These are phyloP conservation scores for Gliomastix tumulicola DNA, from an alignment of 2,329 filamentous ascomycete genomes.

Conservation along the genomic window DNA sequence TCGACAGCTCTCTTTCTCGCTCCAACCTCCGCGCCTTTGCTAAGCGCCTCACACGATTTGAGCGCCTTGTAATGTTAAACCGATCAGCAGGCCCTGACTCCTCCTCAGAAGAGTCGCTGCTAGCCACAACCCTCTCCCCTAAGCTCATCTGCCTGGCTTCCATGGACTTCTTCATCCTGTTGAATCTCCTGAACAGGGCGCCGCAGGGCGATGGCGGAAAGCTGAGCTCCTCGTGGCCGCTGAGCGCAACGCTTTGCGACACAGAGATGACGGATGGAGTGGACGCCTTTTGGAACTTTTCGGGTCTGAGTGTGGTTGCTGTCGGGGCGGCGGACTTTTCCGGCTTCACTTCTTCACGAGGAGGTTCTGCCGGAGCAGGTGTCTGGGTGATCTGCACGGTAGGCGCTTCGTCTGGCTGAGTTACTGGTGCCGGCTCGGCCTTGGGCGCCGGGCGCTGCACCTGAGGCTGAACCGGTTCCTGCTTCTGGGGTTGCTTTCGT, in stretches of 20 bases:
- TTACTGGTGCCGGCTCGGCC: neutral
- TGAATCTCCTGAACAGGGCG: neutral
- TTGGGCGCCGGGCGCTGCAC: neutral
- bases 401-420: neutral
- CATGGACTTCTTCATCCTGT: neutral
- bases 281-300: neutral
- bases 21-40: too few species aligned
- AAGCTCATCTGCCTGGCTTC: too few species aligned
- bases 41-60: too few species aligned
- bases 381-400: neutral
- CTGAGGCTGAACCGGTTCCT: slow-evolving; percentile 1
- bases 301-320: neutral
- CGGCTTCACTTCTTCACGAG: neutral
- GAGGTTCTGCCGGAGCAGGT: neutral
- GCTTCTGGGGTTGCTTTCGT: neutral
- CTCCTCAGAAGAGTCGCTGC: too few species aligned
- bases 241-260: neutral
- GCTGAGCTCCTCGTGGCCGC: neutral
- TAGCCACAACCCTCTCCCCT: too few species aligned
- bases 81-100: neutral
- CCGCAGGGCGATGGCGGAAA: slow-evolving; percentile 1
- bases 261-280: neutral
- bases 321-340: neutral
- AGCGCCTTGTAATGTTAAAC: too few species aligned
- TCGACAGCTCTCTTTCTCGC: neutral